Evolutionary conservation across 2,329 filamentous ascomycete species (phyloP).

Genomic region (Exserohilum rostratum): DNA sequence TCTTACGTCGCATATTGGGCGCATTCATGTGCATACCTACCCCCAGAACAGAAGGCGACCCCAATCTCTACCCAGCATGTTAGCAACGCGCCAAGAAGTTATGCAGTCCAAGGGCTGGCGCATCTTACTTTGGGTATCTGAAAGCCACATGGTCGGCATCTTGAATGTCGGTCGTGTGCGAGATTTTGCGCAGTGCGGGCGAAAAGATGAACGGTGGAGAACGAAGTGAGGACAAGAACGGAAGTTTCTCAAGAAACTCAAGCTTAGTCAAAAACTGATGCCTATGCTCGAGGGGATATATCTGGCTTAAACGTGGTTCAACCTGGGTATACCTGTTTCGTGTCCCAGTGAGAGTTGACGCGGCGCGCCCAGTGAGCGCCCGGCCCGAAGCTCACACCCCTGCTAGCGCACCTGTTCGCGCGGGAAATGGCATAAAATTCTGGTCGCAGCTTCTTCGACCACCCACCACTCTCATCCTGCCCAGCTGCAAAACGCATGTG

Average conservation of each 20-base stretch:
- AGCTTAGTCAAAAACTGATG: neutral
- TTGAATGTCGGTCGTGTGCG: conserved; percentile 23
- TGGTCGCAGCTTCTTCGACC: conserved; percentile 5
- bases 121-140: conserved; percentile 87
- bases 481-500: neutral
- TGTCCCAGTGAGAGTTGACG: conserved; percentile 32
- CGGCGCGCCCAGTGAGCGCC: conserved; percentile 15
- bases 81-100: conserved; percentile 7
- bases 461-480: neutral
- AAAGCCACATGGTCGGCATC: conserved; percentile 92
- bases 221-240: neutral
- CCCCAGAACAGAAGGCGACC: conserved; percentile 95
- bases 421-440: conserved; percentile 27
- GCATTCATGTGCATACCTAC: conserved; percentile 64
- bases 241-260: neutral
- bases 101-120: neutral
- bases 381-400: conserved; percentile 21
- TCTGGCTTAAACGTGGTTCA: conserved; percentile 14
- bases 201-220: neutral
- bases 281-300: conserved; percentile 7
- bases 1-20: conserved; percentile 17
- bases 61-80: conserved; percentile 74
- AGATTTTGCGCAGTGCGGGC: conserved; percentile 10
- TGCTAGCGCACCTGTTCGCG: conserved; percentile 29
- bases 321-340: conserved; percentile 32